Base-by-base conservation (phyloP, 1,284 basidiomycete genomes). In the Wolfiporia cocos region DNA sequence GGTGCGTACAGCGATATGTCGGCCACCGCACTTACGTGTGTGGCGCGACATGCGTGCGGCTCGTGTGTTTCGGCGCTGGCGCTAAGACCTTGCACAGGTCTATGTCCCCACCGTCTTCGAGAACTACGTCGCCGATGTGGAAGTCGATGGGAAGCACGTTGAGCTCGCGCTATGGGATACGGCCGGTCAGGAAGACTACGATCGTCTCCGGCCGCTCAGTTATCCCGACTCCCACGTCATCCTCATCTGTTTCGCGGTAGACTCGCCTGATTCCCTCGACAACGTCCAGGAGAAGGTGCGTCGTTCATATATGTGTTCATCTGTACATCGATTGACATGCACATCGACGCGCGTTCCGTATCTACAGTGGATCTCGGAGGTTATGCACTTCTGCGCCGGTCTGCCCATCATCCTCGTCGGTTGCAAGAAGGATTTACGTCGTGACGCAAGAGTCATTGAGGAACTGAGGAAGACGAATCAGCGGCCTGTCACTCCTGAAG, bases 161-260 rank as follows among this genome's bases (percentile, higher is more conserved):
- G 83, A 86, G 63, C 74, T 87, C 46, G 83, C 83, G 20, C 67
- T 87, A 36, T 87, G 83, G 84, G 84, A 87, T 80, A 87, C 84
- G 49, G 83, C 83, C 34, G 84, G 84, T 45, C 84, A 86, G 65
- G 84, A 86, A 57, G 69, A 70, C 58, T 78, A 76, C 61, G 83
- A 85, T 60, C 80, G 84, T 52, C 74, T 88, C 51, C 73, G 84
- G 52, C 85, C 84, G 41, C 70, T 86, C 48, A 78, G 75, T 34
- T 86, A 86, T 68, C 82, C 81, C 46, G 81, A 86, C 69, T 81
- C 81, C 41, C 78, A 86, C 64, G 83, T 87, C 59, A 81, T 87
- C 62, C 73, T 88, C 46, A 84, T 87, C 61, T 86, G 83, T 62
- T 88, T 85, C 62, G 81, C 82, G 42, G 73, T 86, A 55, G 83